Conservation (phyloP, 202 grass and related monocot genomes). For the Elaeis oleifera region DNA sequence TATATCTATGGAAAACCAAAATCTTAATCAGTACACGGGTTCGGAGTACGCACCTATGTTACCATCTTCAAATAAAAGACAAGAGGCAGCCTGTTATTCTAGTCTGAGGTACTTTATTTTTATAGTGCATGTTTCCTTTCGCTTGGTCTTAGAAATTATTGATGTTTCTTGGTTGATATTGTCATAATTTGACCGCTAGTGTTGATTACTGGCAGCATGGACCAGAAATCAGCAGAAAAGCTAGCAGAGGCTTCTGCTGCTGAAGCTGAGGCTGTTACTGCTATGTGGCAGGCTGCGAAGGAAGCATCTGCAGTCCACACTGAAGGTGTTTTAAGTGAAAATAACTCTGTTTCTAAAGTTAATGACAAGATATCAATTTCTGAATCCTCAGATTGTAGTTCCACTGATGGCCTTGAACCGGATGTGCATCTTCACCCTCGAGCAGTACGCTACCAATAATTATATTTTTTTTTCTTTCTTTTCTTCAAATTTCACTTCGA, state of each 20-base stretch:
- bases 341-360: constrained; percentile 55
- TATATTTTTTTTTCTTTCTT: constrained; percentile 8
- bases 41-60: constrained; percentile 36
- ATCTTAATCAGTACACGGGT: constrained; percentile 29
- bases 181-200: background rate
- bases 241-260: constrained; percentile 83
- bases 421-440: constrained; percentile 79
- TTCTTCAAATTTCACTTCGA: background rate
- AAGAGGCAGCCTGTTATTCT: constrained; percentile 25
- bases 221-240: constrained; percentile 81
- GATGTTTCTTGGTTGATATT: background rate
- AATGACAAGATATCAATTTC: constrained; percentile 52
- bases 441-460: constrained; percentile 52
- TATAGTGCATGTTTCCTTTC: constrained; percentile 3
- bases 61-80: constrained; percentile 47
- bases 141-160: constrained; percentile 22
- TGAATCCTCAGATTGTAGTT: constrained; percentile 32
- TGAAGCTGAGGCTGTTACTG: constrained; percentile 94
- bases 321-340: constrained; percentile 78
- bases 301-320: constrained; percentile 71
- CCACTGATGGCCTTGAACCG: constrained; percentile 55
- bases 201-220: constrained; percentile 35
- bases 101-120: constrained; percentile 14
- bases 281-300: constrained; percentile 76
- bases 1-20: constrained; percentile 45